Percentiles rank a stretch among this genome's conserved stretches.
These are phyloP conservation scores for Dactylellina haptotyla DNA, from an alignment of 2,329 filamentous ascomycete species.

Conservation along the genomic window DNA sequence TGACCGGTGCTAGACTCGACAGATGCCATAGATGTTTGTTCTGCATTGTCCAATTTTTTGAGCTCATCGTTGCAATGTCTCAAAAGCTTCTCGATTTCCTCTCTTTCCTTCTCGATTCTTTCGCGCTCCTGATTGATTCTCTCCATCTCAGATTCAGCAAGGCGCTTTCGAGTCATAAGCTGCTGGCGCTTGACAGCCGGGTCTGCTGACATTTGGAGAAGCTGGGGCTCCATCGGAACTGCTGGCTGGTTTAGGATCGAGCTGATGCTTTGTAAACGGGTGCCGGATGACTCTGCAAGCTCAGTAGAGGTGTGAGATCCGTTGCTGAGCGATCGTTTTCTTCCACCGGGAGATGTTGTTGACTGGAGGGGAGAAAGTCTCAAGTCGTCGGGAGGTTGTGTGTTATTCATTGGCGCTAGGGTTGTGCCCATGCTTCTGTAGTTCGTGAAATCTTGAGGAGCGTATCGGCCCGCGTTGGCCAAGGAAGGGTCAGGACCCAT, in stretches of 20 bases:
- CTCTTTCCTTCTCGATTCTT: conserved; percentile 31
- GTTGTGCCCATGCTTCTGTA: conserved; percentile 38
- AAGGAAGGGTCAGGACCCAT: conserved; percentile 40
- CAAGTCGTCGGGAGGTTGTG: conserved; percentile 22
- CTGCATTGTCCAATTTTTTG: conserved; percentile 13
- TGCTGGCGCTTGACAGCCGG: conserved; percentile 44
- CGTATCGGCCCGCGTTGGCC: conserved; percentile 31
- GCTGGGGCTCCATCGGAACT: conserved; percentile 30
- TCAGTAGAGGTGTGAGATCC: conserved; percentile 34
- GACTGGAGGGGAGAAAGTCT: conserved; percentile 43
- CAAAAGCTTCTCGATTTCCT: conserved; percentile 29
- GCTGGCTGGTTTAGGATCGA: conserved; percentile 47
- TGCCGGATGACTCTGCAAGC: conserved; percentile 18
- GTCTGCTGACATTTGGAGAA: conserved; percentile 40
- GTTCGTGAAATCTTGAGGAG: conserved; percentile 51
- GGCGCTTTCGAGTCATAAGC: conserved; percentile 41
- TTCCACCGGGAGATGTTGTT: conserved; percentile 22
- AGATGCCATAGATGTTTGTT: conserved; percentile 4
- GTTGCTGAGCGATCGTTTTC: conserved; percentile 47
- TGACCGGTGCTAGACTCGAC: conserved; percentile 32
- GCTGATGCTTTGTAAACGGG: conserved; percentile 43
- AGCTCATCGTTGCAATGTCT: conserved; percentile 38
- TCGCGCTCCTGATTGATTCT: conserved; percentile 31
- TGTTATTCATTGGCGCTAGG: conserved; percentile 35
- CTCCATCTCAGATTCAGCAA: conserved; percentile 48